Conservation (phyloP, 148 eudicot species). For the Dianthus caryophyllus region DNA sequence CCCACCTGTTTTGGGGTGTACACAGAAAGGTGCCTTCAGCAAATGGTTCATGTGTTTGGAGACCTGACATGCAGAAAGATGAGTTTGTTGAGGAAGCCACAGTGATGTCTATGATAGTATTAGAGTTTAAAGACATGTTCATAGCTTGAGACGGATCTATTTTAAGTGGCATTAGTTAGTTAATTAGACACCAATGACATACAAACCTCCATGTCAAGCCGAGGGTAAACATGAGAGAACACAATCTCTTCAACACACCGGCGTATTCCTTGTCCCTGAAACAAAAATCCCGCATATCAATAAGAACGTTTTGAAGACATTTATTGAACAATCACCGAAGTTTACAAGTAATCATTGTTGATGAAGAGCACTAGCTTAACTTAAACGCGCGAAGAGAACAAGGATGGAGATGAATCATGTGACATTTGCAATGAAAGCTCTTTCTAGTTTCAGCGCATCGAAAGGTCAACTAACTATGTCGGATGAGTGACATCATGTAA, state of each 20-base stretch:
- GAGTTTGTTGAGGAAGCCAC: neutral
- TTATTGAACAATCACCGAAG: neutral
- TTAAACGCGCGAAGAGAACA: neutral
- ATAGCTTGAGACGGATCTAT: conserved; percentile 7
- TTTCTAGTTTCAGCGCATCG: neutral
- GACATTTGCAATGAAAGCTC: neutral
- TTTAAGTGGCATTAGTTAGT: neutral
- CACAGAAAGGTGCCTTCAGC: conserved; percentile 90
- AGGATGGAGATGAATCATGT: neutral
- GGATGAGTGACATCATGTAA: too few species aligned
- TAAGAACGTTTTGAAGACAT: neutral
- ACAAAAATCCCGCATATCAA: conserved; percentile 7
- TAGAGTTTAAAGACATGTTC: too few species aligned
- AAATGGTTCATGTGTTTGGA: conserved; percentile 94
- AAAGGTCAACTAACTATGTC: too few species aligned
- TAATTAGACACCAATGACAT: neutral
- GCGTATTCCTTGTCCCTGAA: conserved; percentile 60
- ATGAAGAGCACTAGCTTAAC: neutral
- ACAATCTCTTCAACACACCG: conserved; percentile 83
- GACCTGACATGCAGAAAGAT: conserved; percentile 52
- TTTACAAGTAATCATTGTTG: neutral
- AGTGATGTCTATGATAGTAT: too few species aligned
- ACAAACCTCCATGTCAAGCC: conserved; percentile 88
- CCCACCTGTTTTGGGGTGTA: conserved; percentile 96
- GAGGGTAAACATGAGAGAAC: conserved; percentile 73